A percentile compares a stretch with the other conserved stretches of the same genome.
Conservation (phyloP, 352 stramenopile genomes). For the Globisporangium irregulare region DNA sequence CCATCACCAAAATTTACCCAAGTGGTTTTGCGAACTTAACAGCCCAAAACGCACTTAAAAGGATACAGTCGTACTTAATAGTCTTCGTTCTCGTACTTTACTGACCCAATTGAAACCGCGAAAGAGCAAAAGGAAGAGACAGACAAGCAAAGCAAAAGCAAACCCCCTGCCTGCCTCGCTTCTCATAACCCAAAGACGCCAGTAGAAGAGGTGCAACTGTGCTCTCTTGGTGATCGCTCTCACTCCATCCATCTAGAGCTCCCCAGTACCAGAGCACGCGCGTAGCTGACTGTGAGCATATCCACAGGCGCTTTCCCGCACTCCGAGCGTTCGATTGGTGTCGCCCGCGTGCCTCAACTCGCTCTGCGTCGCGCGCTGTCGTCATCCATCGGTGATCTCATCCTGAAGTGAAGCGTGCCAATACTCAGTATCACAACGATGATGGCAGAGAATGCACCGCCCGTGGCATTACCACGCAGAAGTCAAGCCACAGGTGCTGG, state of each 20-base stretch:
- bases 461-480: background rate
- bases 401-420: background rate
- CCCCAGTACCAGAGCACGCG: background rate
- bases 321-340: background rate
- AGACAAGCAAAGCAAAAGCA: background rate
- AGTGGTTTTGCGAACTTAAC: background rate
- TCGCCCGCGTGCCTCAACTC: background rate
- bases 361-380: background rate
- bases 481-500: background rate
- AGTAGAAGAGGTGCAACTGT: background rate
- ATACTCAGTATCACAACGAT: background rate
- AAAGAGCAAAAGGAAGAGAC: constrained; percentile 1
- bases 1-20: background rate
- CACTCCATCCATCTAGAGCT: background rate
- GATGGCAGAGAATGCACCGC: background rate
- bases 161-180: background rate
- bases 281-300: background rate
- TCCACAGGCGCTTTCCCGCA: background rate
- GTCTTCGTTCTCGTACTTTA: background rate
- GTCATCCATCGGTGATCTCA: background rate
- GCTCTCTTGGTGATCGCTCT: background rate
- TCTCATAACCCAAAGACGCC: constrained; percentile 4
- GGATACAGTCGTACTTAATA: background rate
- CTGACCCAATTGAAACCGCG: background rate
- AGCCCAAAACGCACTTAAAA: background rate